Base-by-base conservation (phyloP, 768 basidiomycete species). In the Tephrocybe sp. region DNA sequence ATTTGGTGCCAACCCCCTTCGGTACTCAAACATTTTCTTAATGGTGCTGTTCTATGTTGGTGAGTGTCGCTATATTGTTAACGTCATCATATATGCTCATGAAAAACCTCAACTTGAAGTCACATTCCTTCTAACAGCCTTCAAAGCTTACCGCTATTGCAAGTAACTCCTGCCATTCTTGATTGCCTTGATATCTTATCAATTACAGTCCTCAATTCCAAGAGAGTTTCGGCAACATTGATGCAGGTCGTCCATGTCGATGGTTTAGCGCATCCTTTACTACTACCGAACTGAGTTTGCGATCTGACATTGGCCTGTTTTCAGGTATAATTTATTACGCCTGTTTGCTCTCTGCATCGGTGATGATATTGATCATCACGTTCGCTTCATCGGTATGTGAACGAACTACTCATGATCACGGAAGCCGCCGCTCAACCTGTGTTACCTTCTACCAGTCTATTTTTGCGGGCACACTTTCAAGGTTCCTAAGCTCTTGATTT, bases 391-490 rank as follows among this genome's bases (percentile, higher is more conserved):
- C 37, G 22, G 37, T 41, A 47, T 1, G 46, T 39, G 7, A 10
- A 3, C n/a, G 16, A 16, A 40, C 8, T 12, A 18, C 2, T 25
- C 43, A 13, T 16, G 16, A 5, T 29, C 27, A 29, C 11, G 27
- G 25, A 13, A 22, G 2, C n/a, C 11, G 3, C 11, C 7, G 19
- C 8, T 5, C 9, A 16, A 39, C 19, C 18, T 21, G 11, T 37
- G 10, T n/a, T 7, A 8, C 34, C 30, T 15, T 22, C 29, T 13
- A 18, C 4, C 46, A 47, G 46, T 19, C 46, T 18, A 38, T 38
- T 19, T 40, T 39, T 19, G 46, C 46, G 11, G 40, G 46, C 18
- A 39, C 46, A 8, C 25, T 47, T 6, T 47, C 46, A n/a, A 47
- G 46, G 46, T 47, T 12, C 25, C 5, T 2, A n/a, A 11, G 10